These are phyloP conservation scores for Pseudomonodictys pantanalensis DNA, from an alignment of 495 filamentous ascomycete species.

Conservation along the genomic window DNA sequence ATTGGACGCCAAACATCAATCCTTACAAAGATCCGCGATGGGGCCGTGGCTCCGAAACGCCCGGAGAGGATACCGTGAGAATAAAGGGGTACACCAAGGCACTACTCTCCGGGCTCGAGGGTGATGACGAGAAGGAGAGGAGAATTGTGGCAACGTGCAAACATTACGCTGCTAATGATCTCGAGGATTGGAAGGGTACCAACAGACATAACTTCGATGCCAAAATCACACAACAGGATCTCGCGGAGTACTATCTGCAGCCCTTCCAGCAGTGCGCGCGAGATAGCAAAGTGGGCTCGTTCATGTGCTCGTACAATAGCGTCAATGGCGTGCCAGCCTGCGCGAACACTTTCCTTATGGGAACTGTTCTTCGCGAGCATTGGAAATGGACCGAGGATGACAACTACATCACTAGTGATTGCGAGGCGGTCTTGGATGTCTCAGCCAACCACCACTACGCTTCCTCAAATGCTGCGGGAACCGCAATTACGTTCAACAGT, in stretches of 20 bases:
- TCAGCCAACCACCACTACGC: conserved; percentile 42
- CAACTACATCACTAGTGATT: conserved; percentile 49
- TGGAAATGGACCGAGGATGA: no score
- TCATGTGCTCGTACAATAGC: no score
- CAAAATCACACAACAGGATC: conserved; percentile 44
- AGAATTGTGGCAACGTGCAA: conserved; percentile 49
- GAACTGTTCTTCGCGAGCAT: no score
- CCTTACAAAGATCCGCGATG: conserved; percentile 42
- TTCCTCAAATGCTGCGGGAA: conserved; percentile 23
- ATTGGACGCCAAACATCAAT: conserved; percentile 37
- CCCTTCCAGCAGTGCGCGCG: conserved; percentile 50
- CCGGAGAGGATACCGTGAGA: conserved; percentile 25
- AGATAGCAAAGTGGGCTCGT: no score
- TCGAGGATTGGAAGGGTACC: conserved; percentile 37
- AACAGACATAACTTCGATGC: conserved; percentile 44
- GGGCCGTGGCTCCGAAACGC: conserved; percentile 43
- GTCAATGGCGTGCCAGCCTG: no score
- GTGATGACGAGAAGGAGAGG: conserved; percentile 1
- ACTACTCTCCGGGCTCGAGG: conserved; percentile 10
- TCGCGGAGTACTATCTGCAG: conserved; percentile 50
- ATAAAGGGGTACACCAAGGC: conserved; percentile 4
- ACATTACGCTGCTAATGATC: conserved; percentile 51
- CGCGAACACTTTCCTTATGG: no score
- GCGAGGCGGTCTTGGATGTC: conserved; percentile 46
- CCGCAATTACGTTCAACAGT: conserved; percentile 36